Evolutionary conservation across 2,329 filamentous ascomycete genomes (phyloP), one percentile per base, ranked within the genome.

Genomic region (Pyrenophora teres): DNA sequence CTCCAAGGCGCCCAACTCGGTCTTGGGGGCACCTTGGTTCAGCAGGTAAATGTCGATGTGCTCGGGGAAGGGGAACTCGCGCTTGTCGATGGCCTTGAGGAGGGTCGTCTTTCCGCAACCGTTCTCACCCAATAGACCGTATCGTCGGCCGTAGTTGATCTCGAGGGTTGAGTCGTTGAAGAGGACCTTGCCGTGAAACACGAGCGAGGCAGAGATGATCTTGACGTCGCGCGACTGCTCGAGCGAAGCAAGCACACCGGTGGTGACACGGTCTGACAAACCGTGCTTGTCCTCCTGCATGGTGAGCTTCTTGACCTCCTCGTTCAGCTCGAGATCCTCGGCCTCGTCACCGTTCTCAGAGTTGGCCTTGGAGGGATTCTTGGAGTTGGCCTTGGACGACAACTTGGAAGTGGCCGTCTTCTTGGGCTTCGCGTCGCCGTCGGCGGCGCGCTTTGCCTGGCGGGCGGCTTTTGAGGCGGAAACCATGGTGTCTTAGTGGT

Each of bases 61-160:
- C 23, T 96, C 89, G 55, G 94, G 95, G 72, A 99, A 90, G 59
- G 94, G 95, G 75, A 87, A 99, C 78, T 99, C 95, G 79, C 94
- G 89, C 71, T 87, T 87, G 67, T 89, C 88, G 74, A 99, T 96
- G 63, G 94, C 86, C 81, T 97, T 97, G 73, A 99, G 85, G 30
- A 99, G 79, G n/a, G 94, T 99, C 61, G 90, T 95, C 84, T 99
- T 99, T 76, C 94, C 94, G 78, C 94, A 99, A 63, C 94, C 94
- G 88, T 99, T 99, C 84, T 99, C 94, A 71, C 94, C 94, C 60
- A 99, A 81, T 52, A 99, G 82, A 75, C 94, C 94, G 75, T 99
- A 99, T 70, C 94, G 87, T 69, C 92, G 89, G 63, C 89, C 92
- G 74, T 91, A 94, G 74, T 89, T 93, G 70, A 99, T 83, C 78